These are phyloP conservation scores for Phytophthora sp. DNA, from an alignment of 352 stramenopile genomes.

Conservation along the genomic window DNA sequence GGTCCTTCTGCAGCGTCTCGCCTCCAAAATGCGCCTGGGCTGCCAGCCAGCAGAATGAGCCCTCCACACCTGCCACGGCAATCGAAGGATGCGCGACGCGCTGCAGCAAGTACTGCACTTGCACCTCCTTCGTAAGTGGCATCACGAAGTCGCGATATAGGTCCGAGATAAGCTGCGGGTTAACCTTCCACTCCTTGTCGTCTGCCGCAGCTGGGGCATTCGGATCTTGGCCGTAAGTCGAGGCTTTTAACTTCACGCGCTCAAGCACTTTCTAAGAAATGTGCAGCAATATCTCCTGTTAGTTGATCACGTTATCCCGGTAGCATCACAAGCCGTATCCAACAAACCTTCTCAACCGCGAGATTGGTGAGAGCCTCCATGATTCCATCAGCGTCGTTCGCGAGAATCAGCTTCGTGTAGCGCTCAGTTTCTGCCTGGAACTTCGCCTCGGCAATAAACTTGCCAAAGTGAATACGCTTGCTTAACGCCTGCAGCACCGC, in stretches of 20 bases:
- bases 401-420: conserved; percentile 93
- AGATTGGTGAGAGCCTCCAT: conserved; percentile 96
- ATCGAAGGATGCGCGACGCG: conserved; percentile 81
- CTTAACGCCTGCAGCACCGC: conserved; percentile 95
- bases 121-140: conserved; percentile 98
- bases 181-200: conserved; percentile 90
- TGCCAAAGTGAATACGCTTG: conserved; percentile 98
- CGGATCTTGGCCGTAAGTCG: conserved; percentile 93
- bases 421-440: conserved; percentile 91
- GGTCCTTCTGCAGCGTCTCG: conserved; percentile 45
- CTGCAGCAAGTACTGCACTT: conserved; percentile 93
- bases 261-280: conserved; percentile 81
- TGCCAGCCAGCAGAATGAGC: conserved; percentile 81
- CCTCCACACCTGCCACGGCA: conserved; percentile 66
- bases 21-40: conserved; percentile 72
- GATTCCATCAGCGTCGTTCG: conserved; percentile 95
- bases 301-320: not conserved
- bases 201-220: conserved; percentile 45
- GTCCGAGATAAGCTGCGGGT: conserved; percentile 95
- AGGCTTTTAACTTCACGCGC: conserved; percentile 96
- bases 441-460: conserved; percentile 99
- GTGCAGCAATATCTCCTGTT: not conserved
- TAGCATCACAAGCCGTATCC: not conserved
- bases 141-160: conserved; percentile 99
- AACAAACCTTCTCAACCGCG: conserved; percentile 89